Conservation (phyloP, 805 yeast species). For the Lipomyces yamanashiensis region DNA sequence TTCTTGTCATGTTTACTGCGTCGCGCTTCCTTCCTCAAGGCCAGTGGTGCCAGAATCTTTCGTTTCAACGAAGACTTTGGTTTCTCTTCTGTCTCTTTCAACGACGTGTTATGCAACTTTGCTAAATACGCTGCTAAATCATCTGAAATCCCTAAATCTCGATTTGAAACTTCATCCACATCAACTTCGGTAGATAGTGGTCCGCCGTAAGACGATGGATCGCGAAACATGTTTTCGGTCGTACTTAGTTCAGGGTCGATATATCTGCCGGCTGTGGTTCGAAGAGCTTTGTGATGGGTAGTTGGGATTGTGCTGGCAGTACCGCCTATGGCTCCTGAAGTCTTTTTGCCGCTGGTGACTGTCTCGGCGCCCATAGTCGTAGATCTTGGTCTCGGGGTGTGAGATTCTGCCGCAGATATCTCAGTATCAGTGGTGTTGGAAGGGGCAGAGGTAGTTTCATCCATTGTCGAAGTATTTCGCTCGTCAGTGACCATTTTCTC, state of each 20-base stretch:
- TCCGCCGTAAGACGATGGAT: slow-evolving; percentile 8
- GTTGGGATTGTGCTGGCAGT: background rate
- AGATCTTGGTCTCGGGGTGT: too few species aligned
- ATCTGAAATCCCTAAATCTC: slow-evolving; percentile 1
- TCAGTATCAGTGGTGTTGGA: background rate
- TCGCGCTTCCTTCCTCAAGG: background rate
- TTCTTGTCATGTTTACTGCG: background rate
- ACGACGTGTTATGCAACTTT: background rate
- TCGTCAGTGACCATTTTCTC: too few species aligned
- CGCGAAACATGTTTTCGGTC: slow-evolving; percentile 3
- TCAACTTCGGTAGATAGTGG: slow-evolving; percentile 5
- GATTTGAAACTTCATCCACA: background rate
- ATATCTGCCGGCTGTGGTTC: slow-evolving; percentile 12
- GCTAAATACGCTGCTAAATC: background rate
- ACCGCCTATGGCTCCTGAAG: background rate
- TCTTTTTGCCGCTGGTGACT: background rate
- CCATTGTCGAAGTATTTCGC: background rate
- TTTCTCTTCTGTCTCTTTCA: background rate
- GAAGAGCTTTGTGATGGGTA: slow-evolving; percentile 1
- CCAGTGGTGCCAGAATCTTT: slow-evolving; percentile 4
- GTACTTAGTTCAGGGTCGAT: slow-evolving; percentile 5
- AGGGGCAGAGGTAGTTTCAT: background rate
- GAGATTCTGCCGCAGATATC: too few species aligned
- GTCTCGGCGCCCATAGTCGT: too few species aligned
- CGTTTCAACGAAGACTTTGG: background rate